A percentile compares a stretch with the other conserved stretches of the same genome.
phyloP scores from a whole-genome alignment of 1,284 basidiomycete genomes.

The Melampsora larici-populina region DNA sequence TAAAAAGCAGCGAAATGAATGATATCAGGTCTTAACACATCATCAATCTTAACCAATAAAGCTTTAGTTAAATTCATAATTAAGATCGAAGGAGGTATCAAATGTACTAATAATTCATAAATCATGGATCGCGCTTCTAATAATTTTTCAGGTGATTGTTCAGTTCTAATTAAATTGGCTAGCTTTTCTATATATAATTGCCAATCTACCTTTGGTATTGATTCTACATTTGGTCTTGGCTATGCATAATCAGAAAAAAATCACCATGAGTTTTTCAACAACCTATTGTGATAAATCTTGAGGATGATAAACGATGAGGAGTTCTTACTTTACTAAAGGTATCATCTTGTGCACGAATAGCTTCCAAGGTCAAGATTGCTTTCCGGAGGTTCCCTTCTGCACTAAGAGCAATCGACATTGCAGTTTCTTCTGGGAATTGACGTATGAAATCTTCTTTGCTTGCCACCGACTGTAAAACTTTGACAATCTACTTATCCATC shows the following conservation, averaged over 20 bases:
- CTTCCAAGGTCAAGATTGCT: conserved; percentile 89
- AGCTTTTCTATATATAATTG: conserved; percentile 94
- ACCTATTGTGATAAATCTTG: neutral
- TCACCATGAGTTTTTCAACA: neutral
- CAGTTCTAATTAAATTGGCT: conserved; percentile 85
- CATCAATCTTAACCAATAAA: conserved; percentile 81
- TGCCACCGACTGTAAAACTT: conserved; percentile 75
- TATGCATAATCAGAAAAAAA: conserved; percentile 56
- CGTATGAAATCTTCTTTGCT: conserved; percentile 71
- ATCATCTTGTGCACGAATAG: conserved; percentile 77
- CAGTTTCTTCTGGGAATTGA: conserved; percentile 69
- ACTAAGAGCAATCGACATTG: conserved; percentile 71
- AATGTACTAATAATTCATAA: conserved; percentile 94
- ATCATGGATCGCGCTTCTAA: conserved; percentile 88
- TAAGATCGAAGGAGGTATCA: conserved; percentile 90
- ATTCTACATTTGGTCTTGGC: conserved; percentile 63
- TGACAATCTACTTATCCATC: conserved; percentile 62
- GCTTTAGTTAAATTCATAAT: conserved; percentile 82
- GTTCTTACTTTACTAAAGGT: conserved; percentile 29
- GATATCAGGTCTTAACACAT: conserved; percentile 78
- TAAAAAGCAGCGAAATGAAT: conserved; percentile 97
- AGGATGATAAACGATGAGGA: neutral
- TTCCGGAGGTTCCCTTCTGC: conserved; percentile 89
- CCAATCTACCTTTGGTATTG: conserved; percentile 93
- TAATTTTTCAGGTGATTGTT: conserved; percentile 84